These are phyloP conservation scores for Geotrichum bryndzae DNA, from an alignment of 1,139 yeast species.

Conservation along the genomic window DNA sequence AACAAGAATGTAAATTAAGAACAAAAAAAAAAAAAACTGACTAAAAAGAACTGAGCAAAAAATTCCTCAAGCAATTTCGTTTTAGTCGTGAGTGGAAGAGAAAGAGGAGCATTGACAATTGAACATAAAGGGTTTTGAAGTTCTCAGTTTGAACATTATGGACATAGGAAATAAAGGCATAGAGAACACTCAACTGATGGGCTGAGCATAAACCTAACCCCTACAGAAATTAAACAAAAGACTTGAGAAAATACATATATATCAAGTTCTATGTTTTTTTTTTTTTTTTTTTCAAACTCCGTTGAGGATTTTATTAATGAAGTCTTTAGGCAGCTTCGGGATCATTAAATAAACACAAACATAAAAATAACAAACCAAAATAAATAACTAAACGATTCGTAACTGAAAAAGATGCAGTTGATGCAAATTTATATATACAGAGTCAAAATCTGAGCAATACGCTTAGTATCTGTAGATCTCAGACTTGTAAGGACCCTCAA, in stretches of 20 bases:
- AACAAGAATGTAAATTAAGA: not conserved
- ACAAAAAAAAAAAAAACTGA: not conserved
- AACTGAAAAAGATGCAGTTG: constrained; percentile 23
- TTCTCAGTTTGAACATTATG: not conserved
- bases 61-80: not conserved
- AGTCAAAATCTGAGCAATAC: constrained; percentile 3
- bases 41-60: not conserved
- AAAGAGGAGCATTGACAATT: not conserved
- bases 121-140: not conserved
- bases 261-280: too few relatives aligned
- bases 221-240: not conserved
- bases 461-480: constrained; percentile 95
- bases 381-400: not conserved
- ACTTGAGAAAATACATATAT: too few relatives aligned
- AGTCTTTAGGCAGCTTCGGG: not conserved
- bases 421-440: constrained; percentile 21
- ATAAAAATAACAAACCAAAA: constrained; percentile 5
- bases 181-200: not conserved
- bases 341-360: not conserved
- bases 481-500: constrained; percentile 97
- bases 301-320: constrained; percentile 7
- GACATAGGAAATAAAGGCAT: not conserved
- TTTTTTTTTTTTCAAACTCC: not conserved
- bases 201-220: not conserved
- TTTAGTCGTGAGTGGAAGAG: not conserved